Evolutionary conservation across 805 yeast genomes (phyloP).

Genomic region (Saccharomycopsis guyanensis): DNA sequence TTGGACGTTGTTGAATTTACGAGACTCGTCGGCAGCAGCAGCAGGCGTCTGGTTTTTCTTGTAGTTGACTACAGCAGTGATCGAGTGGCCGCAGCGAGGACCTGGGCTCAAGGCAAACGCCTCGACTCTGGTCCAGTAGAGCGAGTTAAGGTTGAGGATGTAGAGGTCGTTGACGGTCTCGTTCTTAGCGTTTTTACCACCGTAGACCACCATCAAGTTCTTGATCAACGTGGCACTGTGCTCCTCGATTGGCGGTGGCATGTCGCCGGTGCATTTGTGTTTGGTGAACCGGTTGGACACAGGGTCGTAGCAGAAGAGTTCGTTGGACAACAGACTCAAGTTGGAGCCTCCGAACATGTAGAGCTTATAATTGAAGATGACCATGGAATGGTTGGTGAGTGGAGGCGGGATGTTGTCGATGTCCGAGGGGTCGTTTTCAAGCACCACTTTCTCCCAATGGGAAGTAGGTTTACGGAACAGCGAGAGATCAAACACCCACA

Average conservation of each 20-base stretch:
- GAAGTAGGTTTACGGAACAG: conserved; percentile 78
- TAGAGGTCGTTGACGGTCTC: conserved; percentile 56
- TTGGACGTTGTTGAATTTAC: conserved; percentile 12
- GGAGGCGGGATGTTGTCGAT: conserved; percentile 53
- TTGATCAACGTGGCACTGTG: conserved; percentile 79
- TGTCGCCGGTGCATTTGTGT: conserved; percentile 39
- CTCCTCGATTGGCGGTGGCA: conserved; percentile 84
- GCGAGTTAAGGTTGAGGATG: conserved; percentile 67
- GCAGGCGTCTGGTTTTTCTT: conserved; percentile 5
- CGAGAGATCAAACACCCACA: conserved; percentile 80
- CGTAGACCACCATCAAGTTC: conserved; percentile 75
- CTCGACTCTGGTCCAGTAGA: conserved; percentile 55
- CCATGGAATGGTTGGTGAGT: conserved; percentile 85
- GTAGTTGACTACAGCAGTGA: conserved; percentile 54
- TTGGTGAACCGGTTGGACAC: conserved; percentile 59
- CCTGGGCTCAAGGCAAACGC: conserved; percentile 52
- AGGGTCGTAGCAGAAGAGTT: conserved; percentile 78
- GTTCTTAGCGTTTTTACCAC: conserved; percentile 80
- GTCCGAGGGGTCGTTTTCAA: conserved; percentile 34
- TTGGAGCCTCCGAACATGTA: conserved; percentile 93
- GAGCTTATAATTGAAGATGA: conserved; percentile 65
- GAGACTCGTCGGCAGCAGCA: not conserved
- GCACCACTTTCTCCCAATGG: conserved; percentile 66
- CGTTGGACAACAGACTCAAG: conserved; percentile 59
- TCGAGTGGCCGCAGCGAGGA: conserved; percentile 85